Evolutionary conservation across 1,284 basidiomycete species (phyloP).

Genomic region (Heliocybe sulcata): DNA sequence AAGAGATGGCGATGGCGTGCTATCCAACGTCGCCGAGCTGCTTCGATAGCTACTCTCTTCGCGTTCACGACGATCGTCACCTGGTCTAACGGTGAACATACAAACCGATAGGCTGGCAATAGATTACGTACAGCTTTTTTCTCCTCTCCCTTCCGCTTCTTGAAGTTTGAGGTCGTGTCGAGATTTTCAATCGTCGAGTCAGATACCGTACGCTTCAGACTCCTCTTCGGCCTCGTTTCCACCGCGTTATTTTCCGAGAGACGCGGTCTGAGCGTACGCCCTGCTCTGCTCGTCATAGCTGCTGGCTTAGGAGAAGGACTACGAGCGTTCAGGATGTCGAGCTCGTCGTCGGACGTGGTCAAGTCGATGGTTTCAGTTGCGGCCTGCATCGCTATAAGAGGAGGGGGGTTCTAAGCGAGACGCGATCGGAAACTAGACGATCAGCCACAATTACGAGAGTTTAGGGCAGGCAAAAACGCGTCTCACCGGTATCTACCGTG

Average conservation of each 20-base stretch:
- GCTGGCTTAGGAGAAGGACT: not conserved
- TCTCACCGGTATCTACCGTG: not conserved
- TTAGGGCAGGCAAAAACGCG: not conserved
- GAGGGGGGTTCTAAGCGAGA: not conserved
- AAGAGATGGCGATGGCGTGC: conserved; percentile 13
- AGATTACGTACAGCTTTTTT: conserved; percentile 1
- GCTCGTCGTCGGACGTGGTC: not conserved
- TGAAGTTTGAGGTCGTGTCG: not conserved
- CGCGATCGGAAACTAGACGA: not conserved
- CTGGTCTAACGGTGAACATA: conserved; percentile 4
- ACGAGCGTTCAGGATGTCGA: not conserved
- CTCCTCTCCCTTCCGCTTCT: conserved; percentile 1
- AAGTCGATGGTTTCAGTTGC: not conserved
- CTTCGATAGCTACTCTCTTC: conserved; percentile 9
- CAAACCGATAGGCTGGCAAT: not conserved
- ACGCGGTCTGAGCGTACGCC: not conserved
- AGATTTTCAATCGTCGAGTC: not conserved
- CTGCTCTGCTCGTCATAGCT: not conserved
- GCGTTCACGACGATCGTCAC: conserved; percentile 9
- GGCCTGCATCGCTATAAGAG: not conserved
- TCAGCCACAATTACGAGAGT: not conserved
- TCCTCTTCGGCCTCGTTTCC: not conserved
- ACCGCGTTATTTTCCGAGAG: not conserved
- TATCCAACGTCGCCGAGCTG: conserved; percentile 11
- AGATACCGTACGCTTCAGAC: not conserved